phyloP scores from a whole-genome alignment of 2,329 filamentous ascomycete species.

The Metarhizium anisopliae region DNA sequence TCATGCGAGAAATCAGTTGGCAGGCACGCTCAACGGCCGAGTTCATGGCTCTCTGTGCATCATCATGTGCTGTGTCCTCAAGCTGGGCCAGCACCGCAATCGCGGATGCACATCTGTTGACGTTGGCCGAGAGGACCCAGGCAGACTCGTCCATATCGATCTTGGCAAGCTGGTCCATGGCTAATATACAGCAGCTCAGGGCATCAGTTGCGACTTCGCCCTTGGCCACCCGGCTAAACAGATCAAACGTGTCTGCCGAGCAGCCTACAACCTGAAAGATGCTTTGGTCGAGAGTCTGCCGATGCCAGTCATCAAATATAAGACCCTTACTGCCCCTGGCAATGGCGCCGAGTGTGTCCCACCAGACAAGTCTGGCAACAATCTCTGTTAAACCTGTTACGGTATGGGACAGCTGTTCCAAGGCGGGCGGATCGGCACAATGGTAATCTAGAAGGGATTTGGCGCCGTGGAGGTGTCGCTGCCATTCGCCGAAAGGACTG shows the following conservation, averaged over 20 bases:
- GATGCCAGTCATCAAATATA: constrained; percentile 34
- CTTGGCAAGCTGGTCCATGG: constrained; percentile 18
- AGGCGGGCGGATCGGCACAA: constrained; percentile 23
- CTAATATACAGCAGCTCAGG: constrained; percentile 12
- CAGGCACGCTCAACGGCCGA: constrained; percentile 26
- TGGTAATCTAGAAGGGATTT: constrained; percentile 30
- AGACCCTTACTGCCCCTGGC: constrained; percentile 12
- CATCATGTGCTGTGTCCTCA: not conserved
- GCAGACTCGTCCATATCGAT: constrained; percentile 11
- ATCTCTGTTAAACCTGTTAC: constrained; percentile 29
- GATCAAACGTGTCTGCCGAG: constrained; percentile 25
- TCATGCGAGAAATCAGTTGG: constrained; percentile 20
- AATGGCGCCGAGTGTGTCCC: constrained; percentile 25
- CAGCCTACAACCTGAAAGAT: constrained; percentile 31
- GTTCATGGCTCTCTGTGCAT: constrained; percentile 11
- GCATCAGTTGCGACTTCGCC: constrained; percentile 7
- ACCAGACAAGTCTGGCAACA: constrained; percentile 30
- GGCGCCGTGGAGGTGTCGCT: constrained; percentile 29
- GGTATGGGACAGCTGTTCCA: constrained; percentile 20
- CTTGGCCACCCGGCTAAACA: constrained; percentile 24
- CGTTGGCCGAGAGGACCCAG: constrained; percentile 17
- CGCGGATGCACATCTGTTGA: constrained; percentile 25
- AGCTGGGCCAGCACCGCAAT: constrained; percentile 19
- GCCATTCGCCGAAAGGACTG: constrained; percentile 29
- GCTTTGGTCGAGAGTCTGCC: constrained; percentile 19